Conservation (phyloP, 208 protist species). For the Zelonia costaricensis region DNA sequence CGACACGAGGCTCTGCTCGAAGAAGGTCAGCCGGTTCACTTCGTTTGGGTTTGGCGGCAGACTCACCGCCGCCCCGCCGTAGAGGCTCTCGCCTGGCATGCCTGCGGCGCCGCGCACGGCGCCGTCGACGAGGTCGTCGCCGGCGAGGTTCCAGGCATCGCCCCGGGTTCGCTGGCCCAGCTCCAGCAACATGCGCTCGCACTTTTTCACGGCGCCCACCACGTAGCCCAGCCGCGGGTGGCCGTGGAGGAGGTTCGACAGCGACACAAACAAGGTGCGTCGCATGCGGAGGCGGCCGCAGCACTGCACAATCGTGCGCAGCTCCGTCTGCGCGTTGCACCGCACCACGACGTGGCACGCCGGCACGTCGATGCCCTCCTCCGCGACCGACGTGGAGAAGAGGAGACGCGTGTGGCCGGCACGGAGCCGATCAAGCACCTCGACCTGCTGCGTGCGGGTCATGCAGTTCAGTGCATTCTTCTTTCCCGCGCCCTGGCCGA, state of each 20-base stretch:
- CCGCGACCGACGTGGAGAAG: slow-evolving; percentile 71
- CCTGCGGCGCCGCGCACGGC: neutral
- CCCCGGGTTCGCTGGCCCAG: neutral
- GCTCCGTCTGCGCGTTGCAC: slow-evolving; percentile 38
- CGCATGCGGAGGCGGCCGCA: slow-evolving; percentile 56
- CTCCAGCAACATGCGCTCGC: neutral
- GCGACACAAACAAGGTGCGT: slow-evolving; percentile 47
- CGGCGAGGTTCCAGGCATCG: slow-evolving; percentile 3
- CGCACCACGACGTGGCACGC: slow-evolving; percentile 68
- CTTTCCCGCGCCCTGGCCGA: slow-evolving; percentile 1
- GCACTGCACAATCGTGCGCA: slow-evolving; percentile 62
- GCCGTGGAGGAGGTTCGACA: slow-evolving; percentile 17
- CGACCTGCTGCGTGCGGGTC: slow-evolving; percentile 41
- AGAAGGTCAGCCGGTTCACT: neutral
- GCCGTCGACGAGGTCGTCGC: neutral
- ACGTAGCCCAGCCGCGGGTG: slow-evolving; percentile 17
- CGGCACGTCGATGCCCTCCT: slow-evolving; percentile 78
- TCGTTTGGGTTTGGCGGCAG: slow-evolving; percentile 2
- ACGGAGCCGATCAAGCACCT: slow-evolving; percentile 38
- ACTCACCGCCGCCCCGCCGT: neutral
- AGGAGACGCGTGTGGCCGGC: slow-evolving; percentile 42
- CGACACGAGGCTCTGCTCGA: neutral
- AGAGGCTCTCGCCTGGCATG: neutral
- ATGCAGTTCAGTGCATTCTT: slow-evolving; percentile 19
- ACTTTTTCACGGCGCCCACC: neutral